Base-by-base conservation (phyloP, 2,329 filamentous ascomycete species). In the Alternaria metachromatica region DNA sequence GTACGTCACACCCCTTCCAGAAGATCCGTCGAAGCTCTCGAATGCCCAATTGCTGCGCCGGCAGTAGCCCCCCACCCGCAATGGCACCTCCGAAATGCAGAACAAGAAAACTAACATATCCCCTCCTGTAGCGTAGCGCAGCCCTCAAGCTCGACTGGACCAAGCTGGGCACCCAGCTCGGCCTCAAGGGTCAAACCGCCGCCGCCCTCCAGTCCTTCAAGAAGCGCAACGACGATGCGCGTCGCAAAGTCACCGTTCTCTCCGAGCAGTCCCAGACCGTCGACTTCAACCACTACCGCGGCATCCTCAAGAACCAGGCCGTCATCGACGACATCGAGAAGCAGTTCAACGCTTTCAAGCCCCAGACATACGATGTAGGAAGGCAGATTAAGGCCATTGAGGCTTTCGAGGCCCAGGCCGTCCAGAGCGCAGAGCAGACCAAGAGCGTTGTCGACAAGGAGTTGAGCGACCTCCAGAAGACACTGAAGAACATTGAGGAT, bases 61-160 rank as follows among this genome's bases (percentile, higher is more conserved):
- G 64, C 72, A 57, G 67, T 57, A 66, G 58, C 56, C 57, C 67
- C 46, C 21, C 61, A 51, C 57, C 62, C 70, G 65, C 76, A 79
- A 78, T 76, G 62, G 72, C 68, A 61, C 66, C 69, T 72, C 59
- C 55, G 49, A 43, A 58, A 21, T 67, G 65, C 43, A 62, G 61
- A 60, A 54, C 54, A 64, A 64, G 61, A 75, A 74, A 76, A 77
- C 76, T 78, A 75, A 81, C 72, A 51, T 64, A 59, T 53, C 50
- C 58, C 60, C 62, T 65, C 68, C 67, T 69, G 82, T 83, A 98
- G 95, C 92, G 94, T 89, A 97, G 93, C 89, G 94, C 95, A 87
- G 94, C 95, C 84, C 89, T 96, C 85, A 99, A 98, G 90, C 89
- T 99, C 88, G 96, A 99, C 90, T 99, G 96, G 96, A 89, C 89